Percentiles rank a stretch among this genome's conserved stretches.
phyloP scores from a whole-genome alignment of 2,329 filamentous ascomycete genomes.

The Remersonia thermophila region DNA sequence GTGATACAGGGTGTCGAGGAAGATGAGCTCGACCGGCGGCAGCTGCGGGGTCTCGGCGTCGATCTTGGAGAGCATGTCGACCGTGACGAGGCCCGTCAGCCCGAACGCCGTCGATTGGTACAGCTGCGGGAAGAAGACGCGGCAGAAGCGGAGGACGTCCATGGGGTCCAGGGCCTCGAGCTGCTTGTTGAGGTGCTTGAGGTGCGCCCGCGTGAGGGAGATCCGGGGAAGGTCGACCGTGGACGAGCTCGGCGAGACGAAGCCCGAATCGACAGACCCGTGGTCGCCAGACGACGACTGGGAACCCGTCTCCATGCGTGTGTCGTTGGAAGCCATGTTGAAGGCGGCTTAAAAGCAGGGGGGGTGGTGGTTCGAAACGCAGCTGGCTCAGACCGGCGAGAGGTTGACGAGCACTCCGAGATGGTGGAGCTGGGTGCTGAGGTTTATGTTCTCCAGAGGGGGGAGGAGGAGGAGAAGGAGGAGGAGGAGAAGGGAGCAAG shows the following conservation, averaged over 20 bases:
- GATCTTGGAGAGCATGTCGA: constrained; percentile 77
- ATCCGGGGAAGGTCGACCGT: constrained; percentile 62
- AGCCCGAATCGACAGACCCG: constrained; percentile 61
- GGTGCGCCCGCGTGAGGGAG: constrained; percentile 74
- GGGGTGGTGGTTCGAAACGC: not conserved
- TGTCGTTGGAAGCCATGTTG: constrained; percentile 23
- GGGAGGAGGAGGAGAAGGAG: not conserved
- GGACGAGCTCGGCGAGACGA: constrained; percentile 52
- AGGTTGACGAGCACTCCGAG: too few species aligned
- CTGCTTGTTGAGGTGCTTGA: constrained; percentile 83
- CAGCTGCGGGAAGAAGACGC: constrained; percentile 77
- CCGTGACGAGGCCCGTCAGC: constrained; percentile 65
- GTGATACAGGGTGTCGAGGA: constrained; percentile 75
- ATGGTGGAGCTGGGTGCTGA: not conserved
- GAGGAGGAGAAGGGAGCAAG: not conserved
- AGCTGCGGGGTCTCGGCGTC: constrained; percentile 45
- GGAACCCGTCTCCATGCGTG: constrained; percentile 27
- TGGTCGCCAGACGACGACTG: constrained; percentile 27
- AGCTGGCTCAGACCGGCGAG: too few species aligned
- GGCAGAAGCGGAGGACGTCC: constrained; percentile 87
- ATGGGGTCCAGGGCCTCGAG: constrained; percentile 77
- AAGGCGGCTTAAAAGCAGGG: not conserved
- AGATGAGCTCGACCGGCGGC: constrained; percentile 55
- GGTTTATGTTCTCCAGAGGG: too few species aligned
- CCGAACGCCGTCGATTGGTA: constrained; percentile 81